These are phyloP conservation scores for Pseudocercospora fijiensis DNA, from an alignment of 2,329 filamentous ascomycete genomes.

Conservation along the genomic window DNA sequence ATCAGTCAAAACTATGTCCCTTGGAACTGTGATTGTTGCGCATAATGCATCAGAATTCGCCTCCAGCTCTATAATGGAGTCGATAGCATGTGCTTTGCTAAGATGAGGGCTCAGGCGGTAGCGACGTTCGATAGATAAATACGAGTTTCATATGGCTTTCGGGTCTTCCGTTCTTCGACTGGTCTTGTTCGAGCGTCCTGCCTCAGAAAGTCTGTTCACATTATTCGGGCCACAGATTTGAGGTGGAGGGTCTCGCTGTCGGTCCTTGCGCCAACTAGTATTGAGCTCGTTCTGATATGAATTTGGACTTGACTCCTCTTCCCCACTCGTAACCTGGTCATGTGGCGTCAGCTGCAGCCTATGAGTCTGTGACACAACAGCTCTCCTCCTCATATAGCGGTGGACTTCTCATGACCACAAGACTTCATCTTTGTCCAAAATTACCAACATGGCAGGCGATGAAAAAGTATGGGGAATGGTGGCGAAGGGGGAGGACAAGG, in stretches of 20 bases:
- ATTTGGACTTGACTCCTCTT: not conserved
- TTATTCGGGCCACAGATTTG: not conserved
- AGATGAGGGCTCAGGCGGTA: not conserved
- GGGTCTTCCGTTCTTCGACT: not conserved
- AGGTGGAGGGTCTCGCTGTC: not conserved
- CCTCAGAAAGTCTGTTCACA: not conserved
- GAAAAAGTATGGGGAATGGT: too few species aligned
- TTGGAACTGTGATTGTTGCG: too few species aligned
- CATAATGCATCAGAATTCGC: too few species aligned
- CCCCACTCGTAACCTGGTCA: not conserved
- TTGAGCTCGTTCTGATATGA: not conserved
- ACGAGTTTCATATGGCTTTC: not conserved
- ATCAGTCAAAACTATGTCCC: too few species aligned
- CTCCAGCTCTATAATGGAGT: not conserved
- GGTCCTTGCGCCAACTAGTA: not conserved
- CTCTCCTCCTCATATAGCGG: not conserved
- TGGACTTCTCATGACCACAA: not conserved
- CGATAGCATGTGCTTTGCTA: not conserved
- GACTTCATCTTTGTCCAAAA: not conserved
- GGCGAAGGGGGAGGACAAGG: not conserved
- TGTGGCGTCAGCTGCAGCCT: conserved; percentile 1
- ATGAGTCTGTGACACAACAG: not conserved
- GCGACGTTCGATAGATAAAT: not conserved
- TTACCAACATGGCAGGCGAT: not conserved
- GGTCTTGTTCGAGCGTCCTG: not conserved